Conservation (phyloP, 305 asterid genomes). For the Solanum hybrid region DNA sequence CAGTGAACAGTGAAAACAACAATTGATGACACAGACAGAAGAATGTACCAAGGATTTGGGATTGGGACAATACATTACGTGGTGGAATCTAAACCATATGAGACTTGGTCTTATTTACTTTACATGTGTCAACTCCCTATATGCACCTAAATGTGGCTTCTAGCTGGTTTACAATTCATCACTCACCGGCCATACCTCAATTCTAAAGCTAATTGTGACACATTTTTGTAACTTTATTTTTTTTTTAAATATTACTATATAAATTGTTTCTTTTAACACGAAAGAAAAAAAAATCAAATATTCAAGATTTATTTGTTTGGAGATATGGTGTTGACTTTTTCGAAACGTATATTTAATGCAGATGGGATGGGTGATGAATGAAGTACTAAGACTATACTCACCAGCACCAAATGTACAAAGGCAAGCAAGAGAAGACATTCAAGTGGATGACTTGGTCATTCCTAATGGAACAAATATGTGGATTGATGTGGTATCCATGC, state of each 20-base stretch:
- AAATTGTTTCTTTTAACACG: background rate
- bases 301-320: too few species aligned
- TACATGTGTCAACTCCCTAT: background rate
- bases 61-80: background rate
- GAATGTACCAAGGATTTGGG: background rate
- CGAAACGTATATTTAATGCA: conserved; percentile 12
- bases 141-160: background rate
- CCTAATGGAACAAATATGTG: conserved; percentile 83
- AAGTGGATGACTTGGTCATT: conserved; percentile 35
- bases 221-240: background rate
- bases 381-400: conserved; percentile 64
- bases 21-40: background rate
- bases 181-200: background rate
- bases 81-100: background rate
- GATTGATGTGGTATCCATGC: conserved; percentile 83
- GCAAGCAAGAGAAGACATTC: conserved; percentile 63
- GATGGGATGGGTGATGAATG: conserved; percentile 97
- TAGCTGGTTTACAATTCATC: background rate
- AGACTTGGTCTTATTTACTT: background rate
- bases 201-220: background rate
- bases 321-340: background rate
- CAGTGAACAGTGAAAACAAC: background rate
- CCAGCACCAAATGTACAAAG: conserved; percentile 81
- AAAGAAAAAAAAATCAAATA: background rate
- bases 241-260: too few species aligned